Conservation (phyloP, 1,139 yeast species). For the Kazachstania sp. region DNA sequence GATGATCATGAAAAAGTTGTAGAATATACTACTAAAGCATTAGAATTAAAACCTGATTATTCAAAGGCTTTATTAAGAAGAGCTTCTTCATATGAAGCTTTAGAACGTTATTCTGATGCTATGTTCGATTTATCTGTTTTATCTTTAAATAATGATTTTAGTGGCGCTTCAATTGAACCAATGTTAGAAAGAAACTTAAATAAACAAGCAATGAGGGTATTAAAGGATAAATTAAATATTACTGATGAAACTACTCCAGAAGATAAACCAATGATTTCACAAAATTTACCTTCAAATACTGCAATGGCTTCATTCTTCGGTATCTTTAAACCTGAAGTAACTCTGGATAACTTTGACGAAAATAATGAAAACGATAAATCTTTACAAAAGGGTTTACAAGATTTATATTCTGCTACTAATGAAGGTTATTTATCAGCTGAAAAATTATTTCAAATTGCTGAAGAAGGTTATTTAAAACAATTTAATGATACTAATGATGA, state of each 20-base stretch:
- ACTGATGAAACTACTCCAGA: conserved; percentile 31
- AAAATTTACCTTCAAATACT: conserved; percentile 68
- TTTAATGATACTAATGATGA: conserved; percentile 30
- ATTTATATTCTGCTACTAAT: conserved; percentile 53
- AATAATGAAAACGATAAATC: conserved; percentile 51
- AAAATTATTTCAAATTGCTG: conserved; percentile 58
- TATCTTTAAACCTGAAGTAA: conserved; percentile 36
- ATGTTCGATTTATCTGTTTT: conserved; percentile 86
- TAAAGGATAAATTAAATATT: conserved; percentile 44
- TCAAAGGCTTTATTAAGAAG: conserved; percentile 77
- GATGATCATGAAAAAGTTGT: conserved; percentile 74
- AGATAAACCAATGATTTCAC: conserved; percentile 1
- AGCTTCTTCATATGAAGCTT: conserved; percentile 77
- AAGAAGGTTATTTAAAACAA: conserved; percentile 41
- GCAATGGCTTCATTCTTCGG: conserved; percentile 81
- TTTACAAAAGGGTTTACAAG: conserved; percentile 59
- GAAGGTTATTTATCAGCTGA: conserved; percentile 74
- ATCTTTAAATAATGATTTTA: conserved; percentile 69
- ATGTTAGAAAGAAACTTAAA: conserved; percentile 82
- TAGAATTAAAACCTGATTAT: conserved; percentile 79
- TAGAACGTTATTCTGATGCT: conserved; percentile 74
- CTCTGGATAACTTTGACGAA: conserved; percentile 34
- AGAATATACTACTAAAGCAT: conserved; percentile 79
- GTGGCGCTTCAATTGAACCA: conserved; percentile 68
- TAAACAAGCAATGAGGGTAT: conserved; percentile 61